Evolutionary conservation across 805 yeast species (phyloP).

Genomic region (Yamadazyma philogaea): DNA sequence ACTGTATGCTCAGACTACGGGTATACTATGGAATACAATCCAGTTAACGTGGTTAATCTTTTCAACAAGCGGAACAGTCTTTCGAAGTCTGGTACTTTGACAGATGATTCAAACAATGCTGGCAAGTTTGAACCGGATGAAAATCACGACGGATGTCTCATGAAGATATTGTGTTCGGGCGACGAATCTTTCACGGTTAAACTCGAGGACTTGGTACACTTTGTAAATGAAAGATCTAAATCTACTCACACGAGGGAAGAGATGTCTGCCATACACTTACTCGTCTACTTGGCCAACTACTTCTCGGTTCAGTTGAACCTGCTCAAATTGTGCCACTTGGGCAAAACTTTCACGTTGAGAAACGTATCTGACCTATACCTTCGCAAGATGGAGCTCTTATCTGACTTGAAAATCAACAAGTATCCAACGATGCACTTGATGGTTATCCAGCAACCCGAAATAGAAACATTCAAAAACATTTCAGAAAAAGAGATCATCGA

Average conservation of each 20-base stretch:
- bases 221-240: background rate
- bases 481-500: background rate
- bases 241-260: background rate
- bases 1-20: constrained; percentile 4
- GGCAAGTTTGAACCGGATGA: constrained; percentile 3
- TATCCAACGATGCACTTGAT: constrained; percentile 15
- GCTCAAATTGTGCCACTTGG: constrained; percentile 14
- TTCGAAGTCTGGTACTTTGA: constrained; percentile 14
- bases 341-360: constrained; percentile 9
- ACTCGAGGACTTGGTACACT: constrained; percentile 2
- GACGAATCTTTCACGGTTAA: constrained; percentile 1
- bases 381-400: background rate
- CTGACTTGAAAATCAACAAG: constrained; percentile 9
- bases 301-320: background rate
- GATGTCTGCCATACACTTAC: constrained; percentile 10
- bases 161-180: constrained; percentile 5
- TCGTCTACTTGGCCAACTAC: constrained; percentile 8
- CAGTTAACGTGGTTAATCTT: constrained; percentile 10
- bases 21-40: constrained; percentile 11
- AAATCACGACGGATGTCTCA: constrained; percentile 1
- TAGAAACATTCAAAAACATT: background rate
- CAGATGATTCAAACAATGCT: constrained; percentile 7
- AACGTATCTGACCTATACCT: constrained; percentile 1
- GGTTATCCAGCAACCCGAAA: background rate
- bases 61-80: constrained; percentile 11